Base-by-base conservation (phyloP, 1,139 yeast species). In the Pneumocystis jirovecii region DNA sequence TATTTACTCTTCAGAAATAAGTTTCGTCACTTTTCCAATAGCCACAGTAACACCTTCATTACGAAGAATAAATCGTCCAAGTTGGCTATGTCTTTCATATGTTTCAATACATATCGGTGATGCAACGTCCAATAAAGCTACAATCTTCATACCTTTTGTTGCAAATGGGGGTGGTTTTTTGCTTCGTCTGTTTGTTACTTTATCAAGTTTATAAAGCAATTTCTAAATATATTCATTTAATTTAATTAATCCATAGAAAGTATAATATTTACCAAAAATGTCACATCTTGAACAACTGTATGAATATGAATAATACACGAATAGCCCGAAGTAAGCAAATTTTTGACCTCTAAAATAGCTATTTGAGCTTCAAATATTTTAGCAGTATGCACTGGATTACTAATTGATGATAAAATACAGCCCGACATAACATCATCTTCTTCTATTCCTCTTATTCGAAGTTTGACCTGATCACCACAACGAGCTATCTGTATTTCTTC, bases 281-380 rank as follows among this genome's bases (percentile, higher is more conserved):
- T 82, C 66, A 93, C 96, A 78, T 93, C 98, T 78, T 93, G 97
- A 73, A 93, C 89, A 65, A 98, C 97, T 64, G 98, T 89, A 80
- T 95, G 98, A 73, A 93, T 86, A 75, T 93, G 98, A 97, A 93
- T 91, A 68, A 93, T 97, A 83, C 98, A 93, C 15, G 96, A 85
- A 80, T 86, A 93, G 68, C 99, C 99, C 65, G 95, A 85, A 12
- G 98, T 89, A 74, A 93, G 81, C 74, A 93, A 91, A 25, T 96
- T 87, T 78, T 87, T 89, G 76, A 93, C 84, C 78, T 93, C 99
- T 68, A 95, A 96, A 78, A 93, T 89, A 67, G 97, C 97, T 70
- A 93, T 84, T 78, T 93, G 97, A 4, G 98, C 98, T 77, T 90
- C 96, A 74, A 93, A 93, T 72, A 82, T 83, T 59, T 95, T 87